Base-by-base conservation (phyloP, 176 grass and related monocot species). In the Dendrocalamus sinicus region DNA sequence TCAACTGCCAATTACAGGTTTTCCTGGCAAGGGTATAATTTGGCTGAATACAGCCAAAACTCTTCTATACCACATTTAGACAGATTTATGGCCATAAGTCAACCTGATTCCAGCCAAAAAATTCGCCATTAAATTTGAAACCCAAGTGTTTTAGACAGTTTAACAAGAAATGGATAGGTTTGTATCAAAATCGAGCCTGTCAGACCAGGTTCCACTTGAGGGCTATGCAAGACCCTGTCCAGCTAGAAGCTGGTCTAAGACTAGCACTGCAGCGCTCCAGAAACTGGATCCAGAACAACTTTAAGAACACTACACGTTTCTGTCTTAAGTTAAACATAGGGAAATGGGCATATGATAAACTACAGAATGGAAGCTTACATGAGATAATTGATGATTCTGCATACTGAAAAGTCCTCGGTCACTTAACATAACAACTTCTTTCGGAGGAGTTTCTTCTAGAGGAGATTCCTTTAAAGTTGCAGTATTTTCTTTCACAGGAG, bases 311-410 rank as follows among this genome's bases (percentile, higher is more conserved):
- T 80, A 41, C 32, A 4, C 9, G 45, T 43, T 32, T 60, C 28
- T 69, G 48, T 50, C 44, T 54, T 89, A 81, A 59, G 55, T 39
- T 58, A 73, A 78, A 86, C 30, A 35, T 63, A 80, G 22, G 53
- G 30, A 73, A 67, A 83, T 13, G 0, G 19, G 28, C 35, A 72
- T 28, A 72, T 40, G 8, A 20, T 77, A 66, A 65, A 81, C 20
- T 46, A 46, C 0, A 53, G 39, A 77, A 60, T 57, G 60, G 85
- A 85, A 75, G 30, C 92, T 94, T 92, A 99, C 94, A 93, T 88
- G 94, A 90, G 84, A 99, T 87, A 90, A 81, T 75, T 94, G 85
- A 85, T 73, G 87, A 62, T 90, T 89, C 73, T 97, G 83, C 67
- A 81, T 32, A n/a, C 78, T 86, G 79, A 71, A 67, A 88, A 88